phyloP scores from a whole-genome alignment of 1,139 yeast species.

The Kodamaea ohmeri region DNA sequence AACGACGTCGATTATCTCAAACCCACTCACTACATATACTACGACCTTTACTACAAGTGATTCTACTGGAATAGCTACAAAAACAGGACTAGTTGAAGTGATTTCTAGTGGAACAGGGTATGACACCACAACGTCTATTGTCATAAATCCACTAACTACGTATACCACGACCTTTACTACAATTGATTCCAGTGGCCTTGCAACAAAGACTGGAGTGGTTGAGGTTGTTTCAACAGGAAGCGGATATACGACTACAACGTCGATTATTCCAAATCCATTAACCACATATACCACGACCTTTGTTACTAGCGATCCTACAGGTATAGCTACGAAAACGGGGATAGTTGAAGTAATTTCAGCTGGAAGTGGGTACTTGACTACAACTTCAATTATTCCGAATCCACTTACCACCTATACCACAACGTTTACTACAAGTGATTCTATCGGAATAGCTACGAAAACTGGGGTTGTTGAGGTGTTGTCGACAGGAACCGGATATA shows the following conservation, averaged over 20 bases:
- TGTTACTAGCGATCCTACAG: too few species aligned
- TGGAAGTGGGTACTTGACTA: slow-evolving; percentile 12
- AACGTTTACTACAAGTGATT: slow-evolving; percentile 11
- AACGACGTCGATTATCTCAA: slow-evolving; percentile 8
- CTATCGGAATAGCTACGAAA: too few species aligned
- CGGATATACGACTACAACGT: slow-evolving; percentile 10
- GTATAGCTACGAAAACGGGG: slow-evolving; percentile 13
- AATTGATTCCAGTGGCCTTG: background rate
- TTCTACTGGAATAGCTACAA: background rate
- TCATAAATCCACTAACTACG: slow-evolving; percentile 13
- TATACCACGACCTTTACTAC: slow-evolving; percentile 20
- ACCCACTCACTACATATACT: background rate
- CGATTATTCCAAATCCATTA: slow-evolving; percentile 12
- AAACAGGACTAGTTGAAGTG: background rate
- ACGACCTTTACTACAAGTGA: slow-evolving; percentile 2
- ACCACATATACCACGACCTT: slow-evolving; percentile 11
- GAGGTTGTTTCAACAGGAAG: slow-evolving; percentile 14
- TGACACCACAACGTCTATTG: background rate
- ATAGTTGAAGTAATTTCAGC: slow-evolving; percentile 16
- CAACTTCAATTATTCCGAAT: slow-evolving; percentile 8
- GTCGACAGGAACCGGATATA: background rate
- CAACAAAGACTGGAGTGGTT: slow-evolving; percentile 15
- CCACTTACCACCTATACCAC: slow-evolving; percentile 12
- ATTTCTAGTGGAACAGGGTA: background rate
- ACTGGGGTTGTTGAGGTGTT: slow-evolving; percentile 9